These are phyloP conservation scores for Protomyces inundatus DNA, from an alignment of 1,139 yeast species.

Conservation along the genomic window DNA sequence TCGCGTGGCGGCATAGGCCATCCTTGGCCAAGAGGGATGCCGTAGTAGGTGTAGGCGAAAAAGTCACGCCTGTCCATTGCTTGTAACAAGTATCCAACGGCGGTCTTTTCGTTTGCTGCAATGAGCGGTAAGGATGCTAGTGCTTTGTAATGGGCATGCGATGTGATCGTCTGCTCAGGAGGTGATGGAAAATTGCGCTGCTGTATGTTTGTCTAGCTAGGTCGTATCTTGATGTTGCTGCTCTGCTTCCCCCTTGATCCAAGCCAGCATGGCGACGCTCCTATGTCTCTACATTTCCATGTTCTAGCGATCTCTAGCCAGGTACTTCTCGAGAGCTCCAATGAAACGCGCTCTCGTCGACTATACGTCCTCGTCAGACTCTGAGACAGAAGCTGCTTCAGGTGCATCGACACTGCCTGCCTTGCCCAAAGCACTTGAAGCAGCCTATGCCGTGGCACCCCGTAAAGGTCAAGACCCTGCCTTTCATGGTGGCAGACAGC, in stretches of 20 bases:
- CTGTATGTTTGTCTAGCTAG: too few species aligned
- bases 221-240: too few species aligned
- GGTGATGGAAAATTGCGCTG: too few species aligned
- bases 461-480: slow-evolving; percentile 18
- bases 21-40: background rate
- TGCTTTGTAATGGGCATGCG: too few species aligned
- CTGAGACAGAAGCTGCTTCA: background rate
- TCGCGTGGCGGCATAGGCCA: background rate
- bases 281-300: too few species aligned
- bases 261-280: too few species aligned
- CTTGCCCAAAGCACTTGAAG: background rate
- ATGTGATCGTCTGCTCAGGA: too few species aligned
- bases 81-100: too few species aligned
- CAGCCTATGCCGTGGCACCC: slow-evolving; percentile 1
- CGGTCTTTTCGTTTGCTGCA: too few species aligned
- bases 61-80: background rate
- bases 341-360: background rate
- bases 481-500: slow-evolving; percentile 13
- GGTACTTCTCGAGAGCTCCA: background rate
- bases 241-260: too few species aligned
- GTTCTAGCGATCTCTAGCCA: too few species aligned
- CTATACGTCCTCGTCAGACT: background rate
- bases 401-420: background rate
- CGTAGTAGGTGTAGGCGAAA: background rate
- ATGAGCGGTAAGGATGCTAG: too few species aligned